A percentile compares a stretch with the other conserved stretches of the same genome.
These are phyloP conservation scores for Cryphonectria japonica DNA, from an alignment of 2,329 filamentous ascomycete genomes.

Conservation along the genomic window DNA sequence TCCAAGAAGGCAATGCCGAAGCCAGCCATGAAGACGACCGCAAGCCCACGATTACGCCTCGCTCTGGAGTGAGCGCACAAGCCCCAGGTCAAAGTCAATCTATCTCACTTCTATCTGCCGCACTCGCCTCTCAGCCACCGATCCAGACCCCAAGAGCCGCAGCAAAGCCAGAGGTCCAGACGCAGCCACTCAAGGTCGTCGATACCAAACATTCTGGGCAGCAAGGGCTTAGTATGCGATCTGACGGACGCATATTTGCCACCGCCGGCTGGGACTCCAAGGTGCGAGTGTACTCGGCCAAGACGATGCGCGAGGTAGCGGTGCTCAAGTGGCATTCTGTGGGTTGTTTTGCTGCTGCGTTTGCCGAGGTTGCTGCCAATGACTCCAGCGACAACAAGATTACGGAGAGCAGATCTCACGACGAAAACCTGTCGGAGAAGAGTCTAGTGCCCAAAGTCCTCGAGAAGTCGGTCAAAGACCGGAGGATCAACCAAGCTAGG, in stretches of 20 bases:
- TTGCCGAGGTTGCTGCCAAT: constrained; percentile 54
- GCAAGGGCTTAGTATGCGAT: constrained; percentile 76
- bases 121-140: constrained; percentile 17
- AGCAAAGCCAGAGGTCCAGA: constrained; percentile 33
- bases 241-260: constrained; percentile 81
- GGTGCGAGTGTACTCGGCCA: constrained; percentile 78
- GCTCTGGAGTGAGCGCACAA: neutral
- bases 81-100: constrained; percentile 29
- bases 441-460: constrained; percentile 36
- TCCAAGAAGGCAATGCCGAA: constrained; percentile 21
- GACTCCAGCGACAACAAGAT: constrained; percentile 8
- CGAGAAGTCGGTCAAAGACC: constrained; percentile 61
- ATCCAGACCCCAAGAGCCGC: constrained; percentile 23
- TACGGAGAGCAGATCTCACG: constrained; percentile 4
- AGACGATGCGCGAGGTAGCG: constrained; percentile 82
- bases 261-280: constrained; percentile 92
- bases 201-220: constrained; percentile 92
- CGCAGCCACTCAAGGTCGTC: constrained; percentile 59
- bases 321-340: constrained; percentile 94
- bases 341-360: constrained; percentile 81
- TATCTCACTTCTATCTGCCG: constrained; percentile 21
- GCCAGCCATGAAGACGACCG: neutral
- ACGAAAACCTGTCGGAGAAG: constrained; percentile 28
- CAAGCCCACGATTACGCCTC: constrained; percentile 10
- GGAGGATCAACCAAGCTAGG: constrained; percentile 66